A percentile compares a stretch with the other conserved stretches of the same genome.
Conservation (phyloP, 2,329 filamentous ascomycete species). For the Juglanconis oblonga region DNA sequence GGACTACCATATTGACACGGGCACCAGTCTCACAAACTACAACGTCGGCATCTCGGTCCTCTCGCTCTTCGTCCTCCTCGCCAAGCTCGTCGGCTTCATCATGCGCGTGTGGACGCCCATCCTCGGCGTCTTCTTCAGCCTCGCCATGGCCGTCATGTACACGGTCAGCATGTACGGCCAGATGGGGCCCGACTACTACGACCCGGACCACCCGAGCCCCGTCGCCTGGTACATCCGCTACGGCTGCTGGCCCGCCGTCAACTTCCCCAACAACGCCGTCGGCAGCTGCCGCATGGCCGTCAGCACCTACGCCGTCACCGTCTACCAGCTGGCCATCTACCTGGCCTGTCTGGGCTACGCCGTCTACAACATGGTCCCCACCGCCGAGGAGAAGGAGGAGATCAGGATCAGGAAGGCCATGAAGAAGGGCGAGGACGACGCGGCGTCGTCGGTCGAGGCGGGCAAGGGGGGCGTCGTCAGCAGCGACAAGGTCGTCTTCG, state of each 20-base stretch:
- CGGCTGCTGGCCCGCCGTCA: conserved; percentile 59
- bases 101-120: conserved; percentile 70
- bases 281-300: conserved; percentile 67
- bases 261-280: conserved; percentile 43
- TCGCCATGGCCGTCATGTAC: conserved; percentile 60
- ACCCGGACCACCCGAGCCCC: conserved; percentile 58
- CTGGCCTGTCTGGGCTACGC: conserved; percentile 56
- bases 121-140: conserved; percentile 57
- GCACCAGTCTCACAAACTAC: conserved; percentile 70
- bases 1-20: too few species aligned
- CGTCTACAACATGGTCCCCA: conserved; percentile 57
- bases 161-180: conserved; percentile 66
- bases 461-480: conserved; percentile 17
- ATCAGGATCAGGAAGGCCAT: conserved; percentile 33
- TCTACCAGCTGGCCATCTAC: conserved; percentile 69
- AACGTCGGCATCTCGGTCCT: conserved; percentile 76
- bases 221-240: conserved; percentile 74
- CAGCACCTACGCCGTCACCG: conserved; percentile 60
- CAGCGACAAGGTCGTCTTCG: conserved; percentile 22
- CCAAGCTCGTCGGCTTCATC: conserved; percentile 66
- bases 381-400: conserved; percentile 48
- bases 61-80: conserved; percentile 71
- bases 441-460: too few species aligned
- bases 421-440: conserved; percentile 34
- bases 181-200: conserved; percentile 69